Evolutionary conservation across 2,329 filamentous ascomycete species (phyloP).

Genomic region (Sarocladium kiliense): DNA sequence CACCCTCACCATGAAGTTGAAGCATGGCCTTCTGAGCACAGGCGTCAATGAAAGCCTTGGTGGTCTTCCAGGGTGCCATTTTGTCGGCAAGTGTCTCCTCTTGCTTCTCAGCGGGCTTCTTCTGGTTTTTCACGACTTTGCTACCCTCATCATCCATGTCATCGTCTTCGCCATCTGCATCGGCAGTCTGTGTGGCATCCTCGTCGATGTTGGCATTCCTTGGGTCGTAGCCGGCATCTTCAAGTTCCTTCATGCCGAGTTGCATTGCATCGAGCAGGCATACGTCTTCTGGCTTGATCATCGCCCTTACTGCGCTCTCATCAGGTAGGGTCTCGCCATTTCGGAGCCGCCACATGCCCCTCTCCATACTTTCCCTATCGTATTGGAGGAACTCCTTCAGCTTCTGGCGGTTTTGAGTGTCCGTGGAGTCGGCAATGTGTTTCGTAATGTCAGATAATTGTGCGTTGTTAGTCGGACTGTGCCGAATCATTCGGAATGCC

Average conservation of each 20-base stretch:
- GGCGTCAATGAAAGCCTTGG: constrained; percentile 92
- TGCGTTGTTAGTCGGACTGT: constrained; percentile 63
- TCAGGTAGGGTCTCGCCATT: constrained; percentile 72
- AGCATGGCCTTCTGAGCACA: constrained; percentile 96
- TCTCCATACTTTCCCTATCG: constrained; percentile 66
- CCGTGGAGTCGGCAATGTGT: constrained; percentile 87
- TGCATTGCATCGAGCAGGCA: constrained; percentile 96
- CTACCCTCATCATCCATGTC: constrained; percentile 39
- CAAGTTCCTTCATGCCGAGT: constrained; percentile 83
- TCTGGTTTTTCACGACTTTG: constrained; percentile 32
- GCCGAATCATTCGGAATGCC: constrained; percentile 80
- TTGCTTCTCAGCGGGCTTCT: constrained; percentile 41
- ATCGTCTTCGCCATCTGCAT: constrained; percentile 56
- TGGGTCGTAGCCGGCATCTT: constrained; percentile 81
- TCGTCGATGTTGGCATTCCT: constrained; percentile 58
- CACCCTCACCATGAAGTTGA: constrained; percentile 86
- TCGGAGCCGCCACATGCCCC: constrained; percentile 75
- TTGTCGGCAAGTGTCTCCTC: constrained; percentile 78
- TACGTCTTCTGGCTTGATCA: constrained; percentile 94
- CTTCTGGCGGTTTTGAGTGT: constrained; percentile 93
- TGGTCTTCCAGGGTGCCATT: constrained; percentile 93
- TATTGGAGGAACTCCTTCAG: constrained; percentile 95
- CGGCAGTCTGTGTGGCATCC: constrained; percentile 52
- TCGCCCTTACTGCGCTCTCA: constrained; percentile 71
- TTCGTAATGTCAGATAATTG: constrained; percentile 81